phyloP scores from a whole-genome alignment of 176 grass and related monocot genomes.

The Raddia distichophylla region DNA sequence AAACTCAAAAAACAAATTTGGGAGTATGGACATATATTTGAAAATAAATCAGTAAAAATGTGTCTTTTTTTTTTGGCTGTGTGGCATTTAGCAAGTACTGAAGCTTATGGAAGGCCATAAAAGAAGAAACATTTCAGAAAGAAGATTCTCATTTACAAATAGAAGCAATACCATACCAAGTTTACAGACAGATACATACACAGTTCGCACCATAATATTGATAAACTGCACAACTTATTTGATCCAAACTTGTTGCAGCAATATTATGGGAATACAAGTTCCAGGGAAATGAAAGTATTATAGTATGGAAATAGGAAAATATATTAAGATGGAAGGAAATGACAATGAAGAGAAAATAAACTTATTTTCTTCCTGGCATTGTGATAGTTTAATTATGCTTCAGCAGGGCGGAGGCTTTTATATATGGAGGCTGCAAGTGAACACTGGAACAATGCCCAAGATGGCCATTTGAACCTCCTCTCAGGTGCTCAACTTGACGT shows the following conservation, averaged over 20 bases:
- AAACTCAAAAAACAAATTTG: neutral
- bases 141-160: neutral
- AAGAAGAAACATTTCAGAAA: neutral
- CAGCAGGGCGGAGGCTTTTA: slow-evolving; percentile 49
- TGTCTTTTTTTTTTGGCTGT: too few relatives aligned
- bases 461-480: slow-evolving; percentile 84
- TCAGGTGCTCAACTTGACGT: slow-evolving; percentile 73
- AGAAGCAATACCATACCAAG: neutral
- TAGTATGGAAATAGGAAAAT: slow-evolving; percentile 37
- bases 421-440: slow-evolving; percentile 57
- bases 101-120: neutral
- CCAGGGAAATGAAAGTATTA: neutral
- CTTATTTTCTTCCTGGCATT: slow-evolving; percentile 7
- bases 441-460: slow-evolving; percentile 72
- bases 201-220: too few relatives aligned
- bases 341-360: neutral
- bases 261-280: neutral
- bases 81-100: too few relatives aligned
- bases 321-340: slow-evolving; percentile 7
- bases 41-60: too few relatives aligned
- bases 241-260: neutral
- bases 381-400: slow-evolving; percentile 53
- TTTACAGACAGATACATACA: neutral
- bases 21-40: neutral
- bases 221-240: neutral